phyloP scores from a whole-genome alignment of 805 yeast genomes.

The Huiozyma naganishii region DNA sequence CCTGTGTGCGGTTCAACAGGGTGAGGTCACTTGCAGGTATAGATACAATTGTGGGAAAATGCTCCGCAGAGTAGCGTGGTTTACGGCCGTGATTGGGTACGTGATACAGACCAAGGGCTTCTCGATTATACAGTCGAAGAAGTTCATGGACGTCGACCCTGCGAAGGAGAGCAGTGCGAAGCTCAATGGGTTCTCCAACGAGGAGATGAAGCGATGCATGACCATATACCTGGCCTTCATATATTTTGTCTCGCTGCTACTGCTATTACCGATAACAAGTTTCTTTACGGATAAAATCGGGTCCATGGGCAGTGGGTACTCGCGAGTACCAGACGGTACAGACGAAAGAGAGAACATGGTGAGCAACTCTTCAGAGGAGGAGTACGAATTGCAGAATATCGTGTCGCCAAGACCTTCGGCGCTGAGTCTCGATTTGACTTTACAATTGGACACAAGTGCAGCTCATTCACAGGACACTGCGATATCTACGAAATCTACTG shows the following conservation, averaged over 20 bases:
- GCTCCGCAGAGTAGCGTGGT: constrained; percentile 10
- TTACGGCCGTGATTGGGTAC: constrained; percentile 22
- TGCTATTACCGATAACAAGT: constrained; percentile 12
- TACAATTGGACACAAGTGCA: background rate
- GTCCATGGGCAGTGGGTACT: background rate
- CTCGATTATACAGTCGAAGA: constrained; percentile 11
- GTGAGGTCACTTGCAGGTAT: too few species aligned
- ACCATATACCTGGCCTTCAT: constrained; percentile 16
- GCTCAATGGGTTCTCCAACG: constrained; percentile 2
- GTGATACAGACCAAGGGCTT: constrained; percentile 22
- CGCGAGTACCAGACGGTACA: background rate
- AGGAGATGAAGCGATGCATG: constrained; percentile 8
- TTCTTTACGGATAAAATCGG: background rate
- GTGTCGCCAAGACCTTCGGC: background rate
- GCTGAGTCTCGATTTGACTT: constrained; percentile 1
- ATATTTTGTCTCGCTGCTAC: constrained; percentile 17
- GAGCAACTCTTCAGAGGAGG: background rate
- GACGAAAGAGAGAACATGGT: background rate
- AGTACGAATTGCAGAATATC: background rate
- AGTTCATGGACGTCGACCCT: constrained; percentile 1
- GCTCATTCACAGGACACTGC: background rate
- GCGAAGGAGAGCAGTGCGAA: background rate
- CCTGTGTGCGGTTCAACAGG: too few species aligned
- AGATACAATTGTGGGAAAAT: background rate
- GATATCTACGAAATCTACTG: background rate